Percentiles rank a stretch among this genome's conserved stretches.
These are phyloP conservation scores for Agastache rugosa DNA, from an alignment of 257 asterid species.

Conservation along the genomic window DNA sequence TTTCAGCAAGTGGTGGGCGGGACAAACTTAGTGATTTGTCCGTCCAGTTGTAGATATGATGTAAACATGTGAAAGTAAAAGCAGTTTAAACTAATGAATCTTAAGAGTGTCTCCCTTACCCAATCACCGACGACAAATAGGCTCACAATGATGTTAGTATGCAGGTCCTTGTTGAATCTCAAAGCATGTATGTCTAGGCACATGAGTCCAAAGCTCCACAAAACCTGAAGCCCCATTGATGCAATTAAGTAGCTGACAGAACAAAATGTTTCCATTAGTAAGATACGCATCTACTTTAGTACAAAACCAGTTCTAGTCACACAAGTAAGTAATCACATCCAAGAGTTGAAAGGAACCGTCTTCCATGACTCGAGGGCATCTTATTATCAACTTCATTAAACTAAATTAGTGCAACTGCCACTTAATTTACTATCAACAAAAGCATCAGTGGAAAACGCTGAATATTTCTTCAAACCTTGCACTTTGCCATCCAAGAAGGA, in stretches of 20 bases:
- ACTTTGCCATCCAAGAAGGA: neutral
- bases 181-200: constrained; percentile 87
- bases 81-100: constrained; percentile 13
- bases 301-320: constrained; percentile 10
- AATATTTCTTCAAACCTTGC: neutral
- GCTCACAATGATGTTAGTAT: constrained; percentile 68
- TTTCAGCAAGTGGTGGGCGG: constrained; percentile 6
- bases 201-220: constrained; percentile 93
- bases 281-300: constrained; percentile 2
- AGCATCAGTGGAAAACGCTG: constrained; percentile 5
- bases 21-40: neutral
- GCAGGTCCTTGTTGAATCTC: constrained; percentile 76
- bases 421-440: constrained; percentile 2
- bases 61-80: neutral
- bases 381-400: constrained; percentile 7
- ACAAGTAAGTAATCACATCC: neutral
- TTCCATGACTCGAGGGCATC: neutral
- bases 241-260: constrained; percentile 86
- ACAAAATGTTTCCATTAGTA: constrained; percentile 38
- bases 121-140: constrained; percentile 89
- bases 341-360: neutral
- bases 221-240: constrained; percentile 90
- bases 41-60: neutral
- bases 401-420: neutral
- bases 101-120: constrained; percentile 55